Evolutionary conservation across 2,329 filamentous ascomycete species (phyloP).

Genomic region (Xylariaceae sp.): DNA sequence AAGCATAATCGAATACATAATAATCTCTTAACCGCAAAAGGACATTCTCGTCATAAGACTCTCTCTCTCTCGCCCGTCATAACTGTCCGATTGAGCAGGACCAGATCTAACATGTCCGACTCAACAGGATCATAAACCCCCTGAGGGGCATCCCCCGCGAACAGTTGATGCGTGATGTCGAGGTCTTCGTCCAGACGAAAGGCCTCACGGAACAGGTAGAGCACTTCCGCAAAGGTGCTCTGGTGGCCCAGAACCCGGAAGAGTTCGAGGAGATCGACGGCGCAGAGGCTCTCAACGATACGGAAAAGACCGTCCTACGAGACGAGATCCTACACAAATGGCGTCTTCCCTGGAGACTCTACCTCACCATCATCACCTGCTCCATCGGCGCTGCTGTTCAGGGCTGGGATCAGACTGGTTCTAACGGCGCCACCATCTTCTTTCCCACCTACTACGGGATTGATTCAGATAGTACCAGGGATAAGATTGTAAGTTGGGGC

Average conservation of each 20-base stretch:
- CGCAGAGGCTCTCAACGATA: conserved; percentile 51
- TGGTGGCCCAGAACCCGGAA: conserved; percentile 65
- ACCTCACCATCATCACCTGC: conserved; percentile 61
- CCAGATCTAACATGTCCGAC: neutral
- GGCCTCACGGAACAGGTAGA: conserved; percentile 52
- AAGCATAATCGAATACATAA: conserved; percentile 16
- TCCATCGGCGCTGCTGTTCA: conserved; percentile 66
- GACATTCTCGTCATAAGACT: too few relatives aligned
- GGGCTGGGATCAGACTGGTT: conserved; percentile 63
- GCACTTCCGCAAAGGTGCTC: conserved; percentile 61
- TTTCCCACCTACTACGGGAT: conserved; percentile 53
- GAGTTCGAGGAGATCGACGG: conserved; percentile 55
- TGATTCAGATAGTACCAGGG: conserved; percentile 25
- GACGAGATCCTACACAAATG: conserved; percentile 64
- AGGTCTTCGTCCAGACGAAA: conserved; percentile 56
- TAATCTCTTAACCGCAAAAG: neutral
- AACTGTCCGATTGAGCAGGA: too few relatives aligned
- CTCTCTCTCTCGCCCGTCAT: too few relatives aligned
- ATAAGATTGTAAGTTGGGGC: conserved; percentile 27
- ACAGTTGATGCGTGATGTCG: conserved; percentile 49
- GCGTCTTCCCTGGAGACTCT: conserved; percentile 56
- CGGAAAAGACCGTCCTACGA: conserved; percentile 54
- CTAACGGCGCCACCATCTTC: conserved; percentile 58
- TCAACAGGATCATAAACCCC: conserved; percentile 41
- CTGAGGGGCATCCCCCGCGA: conserved; percentile 45